These are phyloP conservation scores for Novakomyces olei DNA, from an alignment of 805 yeast species.

Conservation along the genomic window DNA sequence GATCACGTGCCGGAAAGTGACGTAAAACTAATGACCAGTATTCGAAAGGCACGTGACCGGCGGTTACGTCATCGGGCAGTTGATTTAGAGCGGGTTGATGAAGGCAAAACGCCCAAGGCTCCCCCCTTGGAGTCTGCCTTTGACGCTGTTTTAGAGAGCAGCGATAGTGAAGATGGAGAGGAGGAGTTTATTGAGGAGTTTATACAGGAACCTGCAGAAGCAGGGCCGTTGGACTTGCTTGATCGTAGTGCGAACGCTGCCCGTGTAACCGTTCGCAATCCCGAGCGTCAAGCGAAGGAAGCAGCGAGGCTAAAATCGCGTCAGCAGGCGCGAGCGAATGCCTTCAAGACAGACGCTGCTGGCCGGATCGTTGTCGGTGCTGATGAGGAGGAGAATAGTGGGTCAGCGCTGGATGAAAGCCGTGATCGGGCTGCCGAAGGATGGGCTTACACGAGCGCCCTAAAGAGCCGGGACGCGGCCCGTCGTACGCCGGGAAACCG, in stretches of 20 bases:
- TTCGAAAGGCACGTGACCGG: slow-evolving; percentile 67
- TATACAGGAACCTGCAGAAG: slow-evolving; percentile 19
- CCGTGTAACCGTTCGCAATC: slow-evolving; percentile 73
- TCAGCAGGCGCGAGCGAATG: slow-evolving; percentile 16
- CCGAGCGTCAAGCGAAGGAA: slow-evolving; percentile 21
- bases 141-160: slow-evolving; percentile 75
- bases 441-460: slow-evolving; percentile 85
- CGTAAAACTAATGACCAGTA: slow-evolving; percentile 56
- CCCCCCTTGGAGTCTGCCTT: slow-evolving; percentile 61
- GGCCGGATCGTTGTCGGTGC: slow-evolving; percentile 42
- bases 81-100: slow-evolving; percentile 6
- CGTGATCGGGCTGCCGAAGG: too few relatives aligned
- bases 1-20: slow-evolving; percentile 78
- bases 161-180: slow-evolving; percentile 37
- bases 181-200: slow-evolving; percentile 16
- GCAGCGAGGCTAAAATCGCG: slow-evolving; percentile 17
- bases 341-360: slow-evolving; percentile 37
- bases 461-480: slow-evolving; percentile 55
- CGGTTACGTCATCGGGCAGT: slow-evolving; percentile 45
- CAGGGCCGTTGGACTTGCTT: slow-evolving; percentile 65
- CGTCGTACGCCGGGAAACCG: slow-evolving; percentile 81
- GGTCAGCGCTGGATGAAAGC: slow-evolving; percentile 10
- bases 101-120: slow-evolving; percentile 14
- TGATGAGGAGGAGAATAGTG: slow-evolving; percentile 15
- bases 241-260: slow-evolving; percentile 70